A percentile compares a stretch with the other conserved stretches of the same genome.
These are phyloP conservation scores for Lactifluus volemus DNA, from an alignment of 768 basidiomycete genomes.

Conservation along the genomic window DNA sequence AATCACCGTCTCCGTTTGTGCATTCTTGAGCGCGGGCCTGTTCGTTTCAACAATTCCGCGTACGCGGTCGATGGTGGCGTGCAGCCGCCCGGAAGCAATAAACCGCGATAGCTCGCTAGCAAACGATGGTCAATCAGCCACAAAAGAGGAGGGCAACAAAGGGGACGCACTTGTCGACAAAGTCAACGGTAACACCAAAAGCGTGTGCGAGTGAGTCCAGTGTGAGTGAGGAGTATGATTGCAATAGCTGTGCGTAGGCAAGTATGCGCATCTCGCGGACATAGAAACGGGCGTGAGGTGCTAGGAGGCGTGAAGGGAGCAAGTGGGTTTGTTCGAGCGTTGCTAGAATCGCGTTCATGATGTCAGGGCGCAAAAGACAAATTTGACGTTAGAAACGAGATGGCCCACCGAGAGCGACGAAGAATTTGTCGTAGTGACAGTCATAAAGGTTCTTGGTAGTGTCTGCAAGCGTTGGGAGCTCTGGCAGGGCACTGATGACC, in stretches of 20 bases:
- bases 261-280: slow-evolving; percentile 94
- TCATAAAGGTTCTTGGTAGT: slow-evolving; percentile 84
- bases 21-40: slow-evolving; percentile 63
- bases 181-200: slow-evolving; percentile 84
- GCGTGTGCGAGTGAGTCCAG: slow-evolving; percentile 76
- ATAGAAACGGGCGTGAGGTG: slow-evolving; percentile 83
- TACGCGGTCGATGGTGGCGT: slow-evolving; percentile 92
- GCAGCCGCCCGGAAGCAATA: slow-evolving; percentile 79
- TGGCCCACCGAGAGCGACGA: slow-evolving; percentile 68
- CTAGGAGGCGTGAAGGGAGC: slow-evolving; percentile 77
- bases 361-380: neutral
- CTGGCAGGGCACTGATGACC: slow-evolving; percentile 76
- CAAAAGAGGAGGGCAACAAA: neutral
- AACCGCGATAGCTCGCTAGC: slow-evolving; percentile 82
- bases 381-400: neutral
- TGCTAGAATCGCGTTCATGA: slow-evolving; percentile 35
- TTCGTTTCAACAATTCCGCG: slow-evolving; percentile 90
- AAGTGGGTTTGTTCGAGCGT: slow-evolving; percentile 84
- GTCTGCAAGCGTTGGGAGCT: slow-evolving; percentile 73
- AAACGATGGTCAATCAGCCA: slow-evolving; percentile 1
- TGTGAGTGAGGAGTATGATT: slow-evolving; percentile 84
- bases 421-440: slow-evolving; percentile 92
- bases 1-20: slow-evolving; percentile 88
- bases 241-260: slow-evolving; percentile 87
- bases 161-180: slow-evolving; percentile 69